Percentiles rank a stretch among this genome's conserved stretches.
These are phyloP conservation scores for Cunninghamia lanceolata DNA, from an alignment of 75 land plant genomes.

Conservation along the genomic window DNA sequence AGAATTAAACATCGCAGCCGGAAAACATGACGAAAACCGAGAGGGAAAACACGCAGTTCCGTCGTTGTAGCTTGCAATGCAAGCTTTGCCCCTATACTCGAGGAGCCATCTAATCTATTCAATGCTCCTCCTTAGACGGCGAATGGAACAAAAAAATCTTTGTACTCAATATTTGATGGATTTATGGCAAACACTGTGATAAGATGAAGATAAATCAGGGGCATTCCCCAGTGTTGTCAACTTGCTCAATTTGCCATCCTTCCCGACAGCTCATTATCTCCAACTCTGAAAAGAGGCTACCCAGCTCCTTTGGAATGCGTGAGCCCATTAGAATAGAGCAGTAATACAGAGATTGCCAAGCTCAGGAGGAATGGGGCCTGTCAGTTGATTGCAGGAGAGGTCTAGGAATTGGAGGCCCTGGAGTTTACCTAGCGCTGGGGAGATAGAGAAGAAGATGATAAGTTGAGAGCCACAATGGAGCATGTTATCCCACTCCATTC, in stretches of 20 bases:
- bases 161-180: too few relatives aligned
- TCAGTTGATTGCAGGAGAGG: conserved; percentile 43
- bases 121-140: too few relatives aligned
- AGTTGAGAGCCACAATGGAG: conserved; percentile 36
- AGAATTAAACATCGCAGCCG: too few relatives aligned
- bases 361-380: conserved; percentile 54
- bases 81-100: too few relatives aligned
- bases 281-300: conserved; percentile 47
- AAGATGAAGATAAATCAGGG: too few relatives aligned
- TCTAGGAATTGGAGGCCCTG: conserved; percentile 41
- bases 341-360: conserved; percentile 39
- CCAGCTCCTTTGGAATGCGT: conserved; percentile 58
- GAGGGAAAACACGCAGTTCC: too few relatives aligned
- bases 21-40: too few relatives aligned
- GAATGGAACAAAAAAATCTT: too few relatives aligned
- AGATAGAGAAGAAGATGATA: conserved; percentile 42
- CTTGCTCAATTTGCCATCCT: conserved; percentile 32
- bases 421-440: conserved; percentile 29
- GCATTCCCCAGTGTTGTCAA: conserved; percentile 34
- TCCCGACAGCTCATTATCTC: conserved; percentile 53
- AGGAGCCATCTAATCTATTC: too few relatives aligned
- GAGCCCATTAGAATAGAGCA: conserved; percentile 50
- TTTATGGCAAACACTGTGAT: too few relatives aligned
- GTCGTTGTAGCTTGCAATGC: too few relatives aligned
- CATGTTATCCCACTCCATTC: conserved; percentile 59